Percentiles rank a stretch among this genome's conserved stretches.
Conservation (phyloP, 495 filamentous ascomycete species). For the Tuber melanosporum region DNA sequence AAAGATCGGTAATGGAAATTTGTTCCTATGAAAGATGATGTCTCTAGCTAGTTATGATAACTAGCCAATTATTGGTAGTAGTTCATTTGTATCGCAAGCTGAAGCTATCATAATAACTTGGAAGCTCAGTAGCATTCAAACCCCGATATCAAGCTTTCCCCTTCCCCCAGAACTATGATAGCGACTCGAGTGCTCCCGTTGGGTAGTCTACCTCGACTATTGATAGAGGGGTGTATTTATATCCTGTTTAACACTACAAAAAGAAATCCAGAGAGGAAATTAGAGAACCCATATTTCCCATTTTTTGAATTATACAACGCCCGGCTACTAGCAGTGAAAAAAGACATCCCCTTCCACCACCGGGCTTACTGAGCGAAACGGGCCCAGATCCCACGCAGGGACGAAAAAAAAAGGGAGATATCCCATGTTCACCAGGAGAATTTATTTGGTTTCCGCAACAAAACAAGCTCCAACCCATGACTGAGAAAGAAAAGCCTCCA, state of each 20-base stretch:
- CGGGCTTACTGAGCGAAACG: conserved; percentile 15
- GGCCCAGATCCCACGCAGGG: conserved; percentile 4
- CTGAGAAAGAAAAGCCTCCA: neutral
- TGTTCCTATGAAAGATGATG: neutral
- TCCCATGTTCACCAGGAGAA: conserved; percentile 19
- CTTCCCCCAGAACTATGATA: neutral
- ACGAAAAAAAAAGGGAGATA: conserved; percentile 15
- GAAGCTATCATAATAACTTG: neutral
- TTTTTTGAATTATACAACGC: conserved; percentile 26
- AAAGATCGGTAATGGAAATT: neutral
- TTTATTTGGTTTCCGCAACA: conserved; percentile 27
- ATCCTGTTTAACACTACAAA: conserved; percentile 2
- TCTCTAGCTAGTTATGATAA: neutral
- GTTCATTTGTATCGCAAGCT: neutral
- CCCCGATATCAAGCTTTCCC: neutral
- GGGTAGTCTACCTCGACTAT: neutral
- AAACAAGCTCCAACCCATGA: conserved; percentile 4
- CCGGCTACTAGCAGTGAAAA: conserved; percentile 4
- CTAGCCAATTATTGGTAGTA: neutral
- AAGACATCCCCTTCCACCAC: conserved; percentile 4
- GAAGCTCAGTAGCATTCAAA: neutral
- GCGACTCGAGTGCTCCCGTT: neutral
- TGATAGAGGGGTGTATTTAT: neutral
- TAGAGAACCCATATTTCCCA: conserved; percentile 34
- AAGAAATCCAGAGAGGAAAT: neutral